phyloP scores from a whole-genome alignment of 768 basidiomycete genomes.

The Ephemerocybe angulata region DNA sequence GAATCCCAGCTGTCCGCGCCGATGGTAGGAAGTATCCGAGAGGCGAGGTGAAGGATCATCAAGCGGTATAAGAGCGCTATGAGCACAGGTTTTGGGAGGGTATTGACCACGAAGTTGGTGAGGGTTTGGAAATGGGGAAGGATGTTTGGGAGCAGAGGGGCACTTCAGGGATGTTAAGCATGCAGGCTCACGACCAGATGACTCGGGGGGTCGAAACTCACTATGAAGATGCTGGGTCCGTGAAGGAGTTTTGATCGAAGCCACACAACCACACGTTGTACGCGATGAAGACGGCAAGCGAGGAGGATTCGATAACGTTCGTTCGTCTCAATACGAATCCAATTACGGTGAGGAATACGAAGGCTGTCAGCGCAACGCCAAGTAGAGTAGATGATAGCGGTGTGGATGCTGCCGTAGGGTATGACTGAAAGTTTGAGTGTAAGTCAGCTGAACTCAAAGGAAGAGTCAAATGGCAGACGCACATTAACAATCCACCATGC shows the following conservation, averaged over 20 bases:
- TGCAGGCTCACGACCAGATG: no score
- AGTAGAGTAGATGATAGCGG: slow-evolving; percentile 87
- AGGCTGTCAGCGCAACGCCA: slow-evolving; percentile 82
- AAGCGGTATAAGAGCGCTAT: slow-evolving; percentile 77
- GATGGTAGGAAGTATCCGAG: slow-evolving; percentile 79
- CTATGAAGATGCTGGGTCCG: slow-evolving; percentile 75
- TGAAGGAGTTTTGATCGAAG: slow-evolving; percentile 69
- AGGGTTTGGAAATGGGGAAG: slow-evolving; percentile 78
- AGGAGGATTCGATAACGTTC: slow-evolving; percentile 89
- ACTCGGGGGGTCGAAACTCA: no score
- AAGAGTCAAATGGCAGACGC: slow-evolving; percentile 27
- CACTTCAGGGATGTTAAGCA: slow-evolving; percentile 33
- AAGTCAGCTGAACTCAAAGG: background rate
- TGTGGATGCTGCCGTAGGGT: slow-evolving; percentile 77
- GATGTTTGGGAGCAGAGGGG: slow-evolving; percentile 74
- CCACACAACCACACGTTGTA: slow-evolving; percentile 91
- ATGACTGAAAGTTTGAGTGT: slow-evolving; percentile 48
- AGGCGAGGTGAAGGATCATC: slow-evolving; percentile 76
- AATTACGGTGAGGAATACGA: slow-evolving; percentile 87
- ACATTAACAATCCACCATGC: slow-evolving; percentile 87
- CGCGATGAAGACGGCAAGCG: slow-evolving; percentile 83
- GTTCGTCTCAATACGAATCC: slow-evolving; percentile 86
- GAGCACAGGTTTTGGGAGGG: slow-evolving; percentile 80
- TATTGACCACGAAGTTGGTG: slow-evolving; percentile 78
- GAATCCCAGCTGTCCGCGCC: slow-evolving; percentile 77